These are phyloP conservation scores for Termitomyces sp. DNA, from an alignment of 768 basidiomycete species.

Conservation along the genomic window DNA sequence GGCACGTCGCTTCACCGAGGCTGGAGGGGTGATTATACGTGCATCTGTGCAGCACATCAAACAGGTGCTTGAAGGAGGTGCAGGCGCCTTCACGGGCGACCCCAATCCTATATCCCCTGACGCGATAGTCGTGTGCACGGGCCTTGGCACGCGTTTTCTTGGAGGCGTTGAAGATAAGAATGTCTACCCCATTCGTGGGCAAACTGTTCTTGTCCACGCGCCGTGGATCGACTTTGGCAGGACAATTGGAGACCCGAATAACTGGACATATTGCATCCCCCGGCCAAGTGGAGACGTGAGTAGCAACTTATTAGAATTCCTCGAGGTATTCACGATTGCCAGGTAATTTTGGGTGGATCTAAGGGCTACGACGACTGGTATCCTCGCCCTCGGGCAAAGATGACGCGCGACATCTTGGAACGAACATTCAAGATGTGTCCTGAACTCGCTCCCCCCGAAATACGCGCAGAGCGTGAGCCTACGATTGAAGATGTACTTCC, in stretches of 20 bases:
- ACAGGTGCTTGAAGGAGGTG: slow-evolving; percentile 64
- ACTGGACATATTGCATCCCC: slow-evolving; percentile 63
- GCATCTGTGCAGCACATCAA: slow-evolving; percentile 62
- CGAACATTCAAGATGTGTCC: slow-evolving; percentile 47
- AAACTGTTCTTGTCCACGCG: slow-evolving; percentile 73
- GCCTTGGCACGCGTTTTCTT: slow-evolving; percentile 68
- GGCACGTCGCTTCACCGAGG: slow-evolving; percentile 51
- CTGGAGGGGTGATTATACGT: slow-evolving; percentile 60
- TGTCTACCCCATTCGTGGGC: slow-evolving; percentile 77
- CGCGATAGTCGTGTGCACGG: slow-evolving; percentile 67
- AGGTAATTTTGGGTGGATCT: slow-evolving; percentile 61
- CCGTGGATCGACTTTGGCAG: slow-evolving; percentile 59
- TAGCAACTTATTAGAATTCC: background rate
- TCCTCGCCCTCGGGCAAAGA: slow-evolving; percentile 59
- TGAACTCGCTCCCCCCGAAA: slow-evolving; percentile 51
- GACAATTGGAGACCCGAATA: slow-evolving; percentile 35
- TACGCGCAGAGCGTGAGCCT: slow-evolving; percentile 39
- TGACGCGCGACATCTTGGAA: slow-evolving; percentile 52
- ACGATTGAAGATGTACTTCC: slow-evolving; percentile 45
- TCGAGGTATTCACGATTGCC: background rate
- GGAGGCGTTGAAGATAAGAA: slow-evolving; percentile 77
- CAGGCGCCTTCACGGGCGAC: slow-evolving; percentile 25
- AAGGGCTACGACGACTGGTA: slow-evolving; percentile 63
- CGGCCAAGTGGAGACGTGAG: slow-evolving; percentile 50
- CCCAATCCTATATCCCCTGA: slow-evolving; percentile 28